phyloP scores from a whole-genome alignment of 1,139 yeast species.

The Geotrichum aggregatum region DNA sequence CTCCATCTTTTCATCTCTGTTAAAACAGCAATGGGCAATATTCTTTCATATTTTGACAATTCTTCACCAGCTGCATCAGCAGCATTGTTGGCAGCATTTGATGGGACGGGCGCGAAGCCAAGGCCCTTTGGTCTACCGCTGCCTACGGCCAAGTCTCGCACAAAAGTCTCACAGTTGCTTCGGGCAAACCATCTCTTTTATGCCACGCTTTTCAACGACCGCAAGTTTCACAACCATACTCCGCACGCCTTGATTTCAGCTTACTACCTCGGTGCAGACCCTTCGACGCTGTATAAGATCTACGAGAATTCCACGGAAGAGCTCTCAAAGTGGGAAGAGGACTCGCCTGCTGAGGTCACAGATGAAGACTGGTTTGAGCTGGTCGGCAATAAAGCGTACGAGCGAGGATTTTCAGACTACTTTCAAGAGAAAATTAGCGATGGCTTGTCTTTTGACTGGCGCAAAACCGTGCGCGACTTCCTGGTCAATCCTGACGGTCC shows the following conservation, averaged over 20 bases:
- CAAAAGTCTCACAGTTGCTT: constrained; percentile 30
- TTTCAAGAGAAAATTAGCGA: constrained; percentile 35
- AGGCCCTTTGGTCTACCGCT: constrained; percentile 22
- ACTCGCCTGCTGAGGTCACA: constrained; percentile 36
- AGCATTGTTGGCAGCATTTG: constrained; percentile 16
- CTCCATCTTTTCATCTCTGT: neutral
- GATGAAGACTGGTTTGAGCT: constrained; percentile 35
- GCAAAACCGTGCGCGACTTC: constrained; percentile 25
- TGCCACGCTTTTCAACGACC: constrained; percentile 32
- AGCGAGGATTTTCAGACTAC: constrained; percentile 35
- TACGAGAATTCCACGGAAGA: constrained; percentile 22
- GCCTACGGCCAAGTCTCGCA: constrained; percentile 26
- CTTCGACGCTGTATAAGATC: constrained; percentile 23
- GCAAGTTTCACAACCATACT: constrained; percentile 35
- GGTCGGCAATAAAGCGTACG: constrained; percentile 32
- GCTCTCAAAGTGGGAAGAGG: constrained; percentile 30
- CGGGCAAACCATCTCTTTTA: constrained; percentile 35
- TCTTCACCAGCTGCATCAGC: neutral
- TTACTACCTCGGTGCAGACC: constrained; percentile 28
- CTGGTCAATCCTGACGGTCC: constrained; percentile 17
- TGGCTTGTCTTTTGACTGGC: constrained; percentile 32
- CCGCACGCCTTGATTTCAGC: constrained; percentile 32
- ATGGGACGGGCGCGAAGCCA: constrained; percentile 23
- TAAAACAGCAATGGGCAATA: constrained; percentile 11
- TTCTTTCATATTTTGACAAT: constrained; percentile 7